Conservation (phyloP, 345 rosid genomes). For the Salix udensis region DNA sequence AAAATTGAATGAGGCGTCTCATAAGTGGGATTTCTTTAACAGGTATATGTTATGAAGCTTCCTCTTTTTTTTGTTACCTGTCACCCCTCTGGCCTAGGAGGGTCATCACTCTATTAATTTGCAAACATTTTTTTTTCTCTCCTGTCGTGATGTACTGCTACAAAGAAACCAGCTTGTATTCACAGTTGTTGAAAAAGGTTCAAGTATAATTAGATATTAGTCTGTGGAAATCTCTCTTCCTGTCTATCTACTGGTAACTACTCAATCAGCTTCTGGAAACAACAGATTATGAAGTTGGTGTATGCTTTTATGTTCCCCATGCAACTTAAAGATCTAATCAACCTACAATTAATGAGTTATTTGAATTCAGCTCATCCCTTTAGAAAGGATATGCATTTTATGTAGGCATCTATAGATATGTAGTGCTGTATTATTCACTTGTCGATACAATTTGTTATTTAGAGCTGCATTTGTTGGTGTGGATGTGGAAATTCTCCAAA, state of each 20-base stretch:
- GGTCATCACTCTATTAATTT: not conserved
- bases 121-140: not conserved
- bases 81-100: not conserved
- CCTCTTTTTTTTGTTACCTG: not conserved
- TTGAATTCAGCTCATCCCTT: not conserved
- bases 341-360: not conserved
- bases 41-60: constrained; percentile 11
- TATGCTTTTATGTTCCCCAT: too few species aligned
- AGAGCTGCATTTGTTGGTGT: not conserved
- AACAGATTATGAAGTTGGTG: too few species aligned
- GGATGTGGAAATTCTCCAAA: not conserved
- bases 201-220: too few species aligned
- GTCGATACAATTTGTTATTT: not conserved
- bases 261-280: too few species aligned
- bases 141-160: too few species aligned
- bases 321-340: not conserved
- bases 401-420: not conserved
- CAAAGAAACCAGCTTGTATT: not conserved
- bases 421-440: not conserved
- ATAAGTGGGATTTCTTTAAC: constrained; percentile 22
- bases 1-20: constrained; percentile 18
- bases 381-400: not conserved
- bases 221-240: too few species aligned
- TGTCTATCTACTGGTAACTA: too few species aligned
- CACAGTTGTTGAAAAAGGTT: not conserved